Base-by-base conservation (phyloP, 306 rosid species). In the Inga oerstediana region DNA sequence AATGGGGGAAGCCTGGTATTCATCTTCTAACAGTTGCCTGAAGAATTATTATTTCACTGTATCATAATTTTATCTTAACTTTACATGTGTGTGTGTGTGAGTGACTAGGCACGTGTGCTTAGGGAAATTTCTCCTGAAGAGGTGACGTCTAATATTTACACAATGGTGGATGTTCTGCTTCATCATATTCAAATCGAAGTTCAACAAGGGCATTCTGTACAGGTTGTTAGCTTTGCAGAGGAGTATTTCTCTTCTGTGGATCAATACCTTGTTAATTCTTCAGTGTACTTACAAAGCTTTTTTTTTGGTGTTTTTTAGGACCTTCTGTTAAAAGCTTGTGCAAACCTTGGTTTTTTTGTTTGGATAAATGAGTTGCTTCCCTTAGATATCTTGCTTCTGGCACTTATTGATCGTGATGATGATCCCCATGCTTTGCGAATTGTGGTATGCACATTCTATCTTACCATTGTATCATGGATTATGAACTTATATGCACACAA, bases 321-420 rank as follows among this genome's bases (percentile, higher is more conserved):
- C 84, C 93, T 96, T 82, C 72, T 94, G 86, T 75, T 80, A 71
- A 96, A 94, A 88, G 94, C 94, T 76, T 94, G 93, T 83, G 83
- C 98, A 76, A 96, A 92, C 88, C 94, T 96, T 81, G 86, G 86
- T 78, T 96, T 89, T 86, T 96, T 93, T 81, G 91, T 94, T 82
- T 96, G 99, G 98, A 90, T 88, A 75, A 86, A 93, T 73, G 99
- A 96, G 88, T 89, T 96, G 84, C 97, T 96, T 88, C 99, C 99
- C 73, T 84, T 96, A 89, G 99, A 96, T 86, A 96, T 94, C 87
- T 86, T 96, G 89, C 98, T 94, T 83, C 83, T 96, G 74, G 99
- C 99, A 37, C 97, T 96, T 61, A 92, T 82, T 84, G 99, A 96
- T 81, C 99, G 99, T 54, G 99, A 96, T 79, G 98, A 96, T 91